Evolutionary conservation across 192 early-diverging fungal species (phyloP).

Genomic region (Chytriomyces sp.): DNA sequence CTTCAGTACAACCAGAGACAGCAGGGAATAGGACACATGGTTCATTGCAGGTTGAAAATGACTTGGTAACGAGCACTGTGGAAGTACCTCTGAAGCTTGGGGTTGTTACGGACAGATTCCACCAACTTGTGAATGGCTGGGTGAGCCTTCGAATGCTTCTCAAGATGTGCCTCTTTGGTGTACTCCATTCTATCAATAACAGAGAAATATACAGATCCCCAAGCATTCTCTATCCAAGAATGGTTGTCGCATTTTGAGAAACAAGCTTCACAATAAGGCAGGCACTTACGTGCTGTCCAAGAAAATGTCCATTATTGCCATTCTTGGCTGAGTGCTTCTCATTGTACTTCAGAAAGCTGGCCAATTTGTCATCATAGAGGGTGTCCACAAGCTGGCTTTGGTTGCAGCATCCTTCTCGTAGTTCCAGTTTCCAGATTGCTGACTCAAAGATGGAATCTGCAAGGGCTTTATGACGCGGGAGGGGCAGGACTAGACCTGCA

Average conservation of each 20-base stretch:
- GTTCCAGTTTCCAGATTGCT: not conserved
- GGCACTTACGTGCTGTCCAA: constrained; percentile 16
- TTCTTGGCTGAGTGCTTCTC: not conserved
- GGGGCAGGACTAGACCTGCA: not conserved
- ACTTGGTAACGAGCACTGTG: not conserved
- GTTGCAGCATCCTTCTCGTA: constrained; percentile 7
- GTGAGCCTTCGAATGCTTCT: not conserved
- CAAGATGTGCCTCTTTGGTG: not conserved
- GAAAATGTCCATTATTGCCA: constrained; percentile 8
- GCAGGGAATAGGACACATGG: no score
- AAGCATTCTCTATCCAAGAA: not conserved
- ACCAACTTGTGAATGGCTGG: not conserved
- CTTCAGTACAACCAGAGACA: no score
- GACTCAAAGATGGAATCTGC: constrained; percentile 19
- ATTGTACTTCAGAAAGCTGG: not conserved
- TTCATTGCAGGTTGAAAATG: no score
- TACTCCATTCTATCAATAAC: not conserved
- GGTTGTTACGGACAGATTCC: not conserved
- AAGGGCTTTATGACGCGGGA: not conserved
- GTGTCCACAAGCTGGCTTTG: not conserved
- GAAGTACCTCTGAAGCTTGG: not conserved
- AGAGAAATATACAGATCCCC: constrained; percentile 10
- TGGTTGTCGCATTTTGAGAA: no score
- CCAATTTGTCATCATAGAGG: constrained; percentile 6
- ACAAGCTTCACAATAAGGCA: not conserved